Evolutionary conservation across 2,329 filamentous ascomycete genomes (phyloP).

Genomic region (Botrytis byssoidea): DNA sequence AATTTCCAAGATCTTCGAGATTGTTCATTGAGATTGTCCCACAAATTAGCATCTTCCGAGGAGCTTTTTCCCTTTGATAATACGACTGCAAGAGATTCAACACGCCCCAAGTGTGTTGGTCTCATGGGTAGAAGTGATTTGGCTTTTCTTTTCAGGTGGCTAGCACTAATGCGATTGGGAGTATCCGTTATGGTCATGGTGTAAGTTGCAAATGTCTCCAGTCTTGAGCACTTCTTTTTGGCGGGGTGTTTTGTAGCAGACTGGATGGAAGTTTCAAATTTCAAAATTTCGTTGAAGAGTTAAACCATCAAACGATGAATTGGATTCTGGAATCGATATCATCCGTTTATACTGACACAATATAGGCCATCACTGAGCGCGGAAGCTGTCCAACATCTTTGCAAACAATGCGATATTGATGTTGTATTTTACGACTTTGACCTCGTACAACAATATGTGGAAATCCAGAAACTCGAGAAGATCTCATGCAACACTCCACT

Average conservation of each 20-base stretch:
- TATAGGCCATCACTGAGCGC: slow-evolving; percentile 5
- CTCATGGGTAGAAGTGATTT: slow-evolving; percentile 3
- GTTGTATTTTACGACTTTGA: slow-evolving; percentile 1
- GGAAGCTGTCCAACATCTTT: background rate
- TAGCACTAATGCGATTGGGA: slow-evolving; percentile 15
- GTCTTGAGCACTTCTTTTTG: background rate
- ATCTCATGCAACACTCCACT: background rate
- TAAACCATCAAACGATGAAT: background rate
- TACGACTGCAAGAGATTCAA: background rate
- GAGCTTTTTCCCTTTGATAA: background rate
- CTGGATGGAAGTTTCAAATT: background rate
- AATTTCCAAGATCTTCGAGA: background rate
- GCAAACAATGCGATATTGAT: slow-evolving; percentile 6
- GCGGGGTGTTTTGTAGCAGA: background rate
- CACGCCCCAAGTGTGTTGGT: background rate
- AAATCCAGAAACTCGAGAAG: background rate
- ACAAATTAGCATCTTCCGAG: background rate
- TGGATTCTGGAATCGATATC: background rate
- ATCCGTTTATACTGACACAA: background rate
- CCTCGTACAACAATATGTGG: background rate
- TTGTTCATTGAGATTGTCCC: background rate
- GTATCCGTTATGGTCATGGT: slow-evolving; percentile 13
- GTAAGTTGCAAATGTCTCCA: background rate
- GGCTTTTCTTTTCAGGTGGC: slow-evolving; percentile 14
- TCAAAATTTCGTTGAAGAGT: background rate